Evolutionary conservation across 164 flowering plant species (phyloP).

Genomic region (Saururus chinensis): DNA sequence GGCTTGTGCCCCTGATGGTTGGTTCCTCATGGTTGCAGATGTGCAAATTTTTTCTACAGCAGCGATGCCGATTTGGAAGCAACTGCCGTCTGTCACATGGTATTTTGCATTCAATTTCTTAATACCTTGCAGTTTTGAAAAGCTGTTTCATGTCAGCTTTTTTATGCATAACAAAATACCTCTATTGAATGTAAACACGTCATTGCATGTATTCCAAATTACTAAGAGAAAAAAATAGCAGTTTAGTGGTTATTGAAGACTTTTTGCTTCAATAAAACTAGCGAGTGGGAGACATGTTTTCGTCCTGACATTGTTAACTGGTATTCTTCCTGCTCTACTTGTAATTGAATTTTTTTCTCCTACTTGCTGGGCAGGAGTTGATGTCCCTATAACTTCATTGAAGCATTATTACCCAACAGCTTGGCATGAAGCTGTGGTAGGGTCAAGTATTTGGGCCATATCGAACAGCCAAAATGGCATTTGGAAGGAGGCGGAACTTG

Average conservation of each 20-base stretch:
- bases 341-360: background rate
- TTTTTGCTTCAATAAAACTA: no score
- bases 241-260: background rate
- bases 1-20: slow-evolving; percentile 33
- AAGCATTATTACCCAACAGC: slow-evolving; percentile 49
- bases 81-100: slow-evolving; percentile 97
- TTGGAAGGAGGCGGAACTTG: slow-evolving; percentile 88
- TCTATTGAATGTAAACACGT: background rate
- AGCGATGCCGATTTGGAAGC: slow-evolving; percentile 93
- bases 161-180: no score
- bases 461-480: slow-evolving; percentile 45
- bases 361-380: slow-evolving; percentile 39
- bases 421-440: slow-evolving; percentile 65
- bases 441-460: slow-evolving; percentile 71
- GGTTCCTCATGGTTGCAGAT: slow-evolving; percentile 73
- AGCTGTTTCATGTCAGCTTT: no score
- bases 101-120: slow-evolving; percentile 30
- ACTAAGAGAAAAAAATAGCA: background rate
- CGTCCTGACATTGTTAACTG: background rate
- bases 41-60: slow-evolving; percentile 97
- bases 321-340: background rate
- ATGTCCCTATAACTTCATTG: slow-evolving; percentile 56
- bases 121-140: background rate
- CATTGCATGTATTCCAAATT: background rate
- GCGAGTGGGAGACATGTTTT: background rate